Base-by-base conservation (phyloP, 768 basidiomycete species). In the Leucocoprinus leucothites region DNA sequence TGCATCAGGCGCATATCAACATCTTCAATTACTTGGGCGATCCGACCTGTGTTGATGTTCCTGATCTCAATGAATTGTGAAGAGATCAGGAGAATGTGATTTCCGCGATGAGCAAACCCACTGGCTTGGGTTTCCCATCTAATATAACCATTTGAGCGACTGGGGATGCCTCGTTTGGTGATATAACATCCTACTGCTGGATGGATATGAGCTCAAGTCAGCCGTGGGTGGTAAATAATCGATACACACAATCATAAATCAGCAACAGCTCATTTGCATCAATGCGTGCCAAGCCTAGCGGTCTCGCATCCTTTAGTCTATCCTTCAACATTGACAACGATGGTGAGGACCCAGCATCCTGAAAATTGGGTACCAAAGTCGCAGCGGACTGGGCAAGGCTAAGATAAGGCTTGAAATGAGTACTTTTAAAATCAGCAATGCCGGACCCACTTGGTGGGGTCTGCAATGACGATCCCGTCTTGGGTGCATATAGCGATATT, bases 21-120 rank as follows among this genome's bases (percentile, higher is more conserved):
- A 0, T 78, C 90, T 63, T 90, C 87, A 42, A 93, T 83, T n/a
- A 91, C 87, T 68, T 94, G 91, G n/a, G 85, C 81, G 18, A 94
- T 81, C 48, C 80, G 69, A 3, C 88, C 85, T 1, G 85, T 86
- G 13, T 73, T 68, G 24, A 82, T 70, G 56, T 82, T 74, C 53
- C 91, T 82, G 24, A 93, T 73, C 66, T 94, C 91, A 62, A 94
- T 76, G 66, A 89, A 93, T 53, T 83, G 78, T 14, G 81, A 62
- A 6, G 88, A 90, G 70, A 93, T 82, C 26, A 94, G 80, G 18
- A 94, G 74, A 59, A 93, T 57, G 61, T 90, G 79, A 5, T 74
- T 75, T 8, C 80, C 79, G 13, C 87, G 82, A 43, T 80, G 68
- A 9, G 84, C 80, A 62, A 78, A 93, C 1, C 86, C 74, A 2